Evolutionary conservation across 2,329 filamentous ascomycete genomes (phyloP), one percentile per base, ranked within the genome.

Genomic region (Fusarium subtropicale): DNA sequence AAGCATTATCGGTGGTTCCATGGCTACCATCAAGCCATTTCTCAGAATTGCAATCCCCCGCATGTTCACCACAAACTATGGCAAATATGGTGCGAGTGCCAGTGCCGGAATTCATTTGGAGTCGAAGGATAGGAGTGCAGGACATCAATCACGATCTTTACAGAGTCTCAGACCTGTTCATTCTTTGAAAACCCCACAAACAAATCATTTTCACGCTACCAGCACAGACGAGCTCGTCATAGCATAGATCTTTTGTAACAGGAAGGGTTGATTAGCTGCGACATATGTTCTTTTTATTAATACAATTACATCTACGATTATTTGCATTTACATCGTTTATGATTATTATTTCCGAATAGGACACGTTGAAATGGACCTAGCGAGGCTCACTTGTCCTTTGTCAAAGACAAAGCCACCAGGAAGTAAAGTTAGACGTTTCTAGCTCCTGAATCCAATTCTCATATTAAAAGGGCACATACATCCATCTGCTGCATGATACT

Each of bases 1-100:
- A 2, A 66, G 62, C 34, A 66, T 66, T 28, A 55, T 66, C 28
- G 62, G 58, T 38, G 62, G 62, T 8, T 66, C 58, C 1, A 46
- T 66, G 38, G 57, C 62, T 18, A 63, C 62, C 2, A 38, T 63
- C n/a, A 66, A 66, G 7, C 62, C 62, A 3, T 61, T 66, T 30
- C 48, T 66, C 3, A 31, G 54, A 11, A 63, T 62, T 11, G 33
- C 47, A 5, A 41, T 66, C 24, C 62, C 62, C 13, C 28, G 53
- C 7, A 45, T 66, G 33, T 60, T 66, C 16, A 52, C 33, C 12
- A 34, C 48, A 13, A 46, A 20, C 3, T 52, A 52, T 28, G 45
- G 45, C 11, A 39, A 12, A 7, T 47, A 47, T 11, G 48, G 48
- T 12, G 24, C 24, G 3, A 52, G 48, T 30, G 48, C 24, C 9